These are phyloP conservation scores for Leucoagaricus sp. DNA, from an alignment of 1,284 basidiomycete species.

Conservation along the genomic window DNA sequence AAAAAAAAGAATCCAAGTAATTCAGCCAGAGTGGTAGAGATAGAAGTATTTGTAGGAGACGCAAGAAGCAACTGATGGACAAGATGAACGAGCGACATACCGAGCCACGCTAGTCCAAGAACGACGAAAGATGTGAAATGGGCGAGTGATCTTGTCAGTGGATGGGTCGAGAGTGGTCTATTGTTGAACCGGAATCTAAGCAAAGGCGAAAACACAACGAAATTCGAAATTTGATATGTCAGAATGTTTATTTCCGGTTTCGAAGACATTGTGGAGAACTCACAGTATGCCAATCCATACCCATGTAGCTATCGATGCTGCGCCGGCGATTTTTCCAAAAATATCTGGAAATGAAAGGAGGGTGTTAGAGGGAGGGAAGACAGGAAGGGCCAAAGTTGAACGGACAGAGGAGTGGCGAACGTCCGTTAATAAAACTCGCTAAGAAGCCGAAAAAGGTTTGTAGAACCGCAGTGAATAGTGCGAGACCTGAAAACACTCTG, in stretches of 20 bases:
- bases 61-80: no score
- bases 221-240: no score
- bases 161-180: constrained; percentile 25
- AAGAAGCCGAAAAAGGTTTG: constrained; percentile 32
- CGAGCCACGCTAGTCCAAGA: constrained; percentile 29
- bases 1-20: neutral
- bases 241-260: constrained; percentile 3
- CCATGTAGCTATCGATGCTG: constrained; percentile 29
- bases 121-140: constrained; percentile 30
- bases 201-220: no score
- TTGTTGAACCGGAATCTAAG: constrained; percentile 29
- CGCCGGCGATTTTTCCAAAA: constrained; percentile 29
- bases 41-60: no score
- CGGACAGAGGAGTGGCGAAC: constrained; percentile 29
- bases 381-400: neutral
- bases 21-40: no score
- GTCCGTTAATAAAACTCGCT: constrained; percentile 31
- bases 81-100: constrained; percentile 18
- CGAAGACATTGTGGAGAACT: constrained; percentile 13
- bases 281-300: constrained; percentile 32
- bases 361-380: neutral
- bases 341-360: constrained; percentile 18
- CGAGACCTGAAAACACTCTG: constrained; percentile 21
- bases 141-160: constrained; percentile 28
- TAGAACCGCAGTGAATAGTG: constrained; percentile 30